phyloP scores from a whole-genome alignment of 768 basidiomycete species.

The Pleurotus djamor region DNA sequence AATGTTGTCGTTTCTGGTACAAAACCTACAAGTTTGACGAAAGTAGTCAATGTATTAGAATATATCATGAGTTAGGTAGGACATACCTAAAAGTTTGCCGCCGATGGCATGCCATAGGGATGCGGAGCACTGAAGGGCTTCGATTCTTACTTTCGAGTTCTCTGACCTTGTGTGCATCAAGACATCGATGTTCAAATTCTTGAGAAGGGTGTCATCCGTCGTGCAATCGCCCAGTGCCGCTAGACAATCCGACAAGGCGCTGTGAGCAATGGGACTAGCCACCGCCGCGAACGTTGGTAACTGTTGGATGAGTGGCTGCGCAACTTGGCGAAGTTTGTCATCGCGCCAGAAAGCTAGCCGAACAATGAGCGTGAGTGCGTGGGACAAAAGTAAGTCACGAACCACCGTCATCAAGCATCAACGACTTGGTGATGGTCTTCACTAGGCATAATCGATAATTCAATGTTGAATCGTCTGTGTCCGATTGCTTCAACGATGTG shows the following conservation, averaged over 20 bases:
- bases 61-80: neutral
- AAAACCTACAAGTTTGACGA: constrained; percentile 46
- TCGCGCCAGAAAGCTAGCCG: constrained; percentile 87
- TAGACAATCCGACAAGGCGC: constrained; percentile 48
- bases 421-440: constrained; percentile 61
- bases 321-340: constrained; percentile 66
- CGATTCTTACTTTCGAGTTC: constrained; percentile 62
- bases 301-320: constrained; percentile 63
- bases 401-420: constrained; percentile 83
- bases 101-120: constrained; percentile 79
- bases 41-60: neutral
- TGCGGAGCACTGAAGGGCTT: constrained; percentile 66
- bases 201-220: constrained; percentile 64
- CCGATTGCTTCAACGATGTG: constrained; percentile 56
- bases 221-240: constrained; percentile 51
- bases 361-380: neutral
- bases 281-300: constrained; percentile 47
- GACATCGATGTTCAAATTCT: constrained; percentile 77
- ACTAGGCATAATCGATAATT: constrained; percentile 66
- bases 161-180: constrained; percentile 92
- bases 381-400: constrained; percentile 20
- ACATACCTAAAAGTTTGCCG: constrained; percentile 65
- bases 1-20: constrained; percentile 82
- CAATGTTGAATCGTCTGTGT: constrained; percentile 28
- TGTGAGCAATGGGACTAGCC: constrained; percentile 32